Evolutionary conservation across 352 stramenopile genomes (phyloP).

Genomic region (Phytophthora pluvialis): DNA sequence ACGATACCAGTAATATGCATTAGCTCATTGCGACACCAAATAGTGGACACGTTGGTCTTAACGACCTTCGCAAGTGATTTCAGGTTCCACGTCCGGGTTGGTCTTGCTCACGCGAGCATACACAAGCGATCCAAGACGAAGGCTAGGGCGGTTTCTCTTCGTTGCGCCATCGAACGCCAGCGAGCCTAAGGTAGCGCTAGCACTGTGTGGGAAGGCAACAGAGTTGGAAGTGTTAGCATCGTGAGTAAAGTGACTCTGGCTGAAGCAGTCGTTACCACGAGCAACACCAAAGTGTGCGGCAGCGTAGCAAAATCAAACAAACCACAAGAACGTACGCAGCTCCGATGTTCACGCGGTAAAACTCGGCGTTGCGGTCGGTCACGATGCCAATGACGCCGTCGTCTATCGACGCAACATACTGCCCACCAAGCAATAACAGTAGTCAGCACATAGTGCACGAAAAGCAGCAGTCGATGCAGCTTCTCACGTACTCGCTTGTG

Average conservation of each 20-base stretch:
- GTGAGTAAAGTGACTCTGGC: too few species aligned
- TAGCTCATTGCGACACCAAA: constrained; percentile 17
- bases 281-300: background rate
- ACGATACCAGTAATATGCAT: constrained; percentile 7
- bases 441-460: constrained; percentile 7
- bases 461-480: background rate
- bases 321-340: constrained; percentile 70
- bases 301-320: background rate
- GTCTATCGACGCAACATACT: constrained; percentile 82
- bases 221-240: constrained; percentile 9
- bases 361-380: constrained; percentile 93
- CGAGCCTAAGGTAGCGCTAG: constrained; percentile 66
- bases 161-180: constrained; percentile 98
- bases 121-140: constrained; percentile 93
- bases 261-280: too few species aligned
- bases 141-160: constrained; percentile 96
- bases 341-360: constrained; percentile 96
- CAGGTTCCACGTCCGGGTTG: constrained; percentile 90
- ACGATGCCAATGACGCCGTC: constrained; percentile 96
- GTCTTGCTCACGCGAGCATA: constrained; percentile 95
- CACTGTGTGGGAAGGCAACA: constrained; percentile 40
- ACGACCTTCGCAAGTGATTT: constrained; percentile 94
- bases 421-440: constrained; percentile 9
- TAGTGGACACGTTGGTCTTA: background rate
- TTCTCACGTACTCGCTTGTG: constrained; percentile 74